Conservation (phyloP, 352 stramenopile species). For the Pythium coloratum region DNA sequence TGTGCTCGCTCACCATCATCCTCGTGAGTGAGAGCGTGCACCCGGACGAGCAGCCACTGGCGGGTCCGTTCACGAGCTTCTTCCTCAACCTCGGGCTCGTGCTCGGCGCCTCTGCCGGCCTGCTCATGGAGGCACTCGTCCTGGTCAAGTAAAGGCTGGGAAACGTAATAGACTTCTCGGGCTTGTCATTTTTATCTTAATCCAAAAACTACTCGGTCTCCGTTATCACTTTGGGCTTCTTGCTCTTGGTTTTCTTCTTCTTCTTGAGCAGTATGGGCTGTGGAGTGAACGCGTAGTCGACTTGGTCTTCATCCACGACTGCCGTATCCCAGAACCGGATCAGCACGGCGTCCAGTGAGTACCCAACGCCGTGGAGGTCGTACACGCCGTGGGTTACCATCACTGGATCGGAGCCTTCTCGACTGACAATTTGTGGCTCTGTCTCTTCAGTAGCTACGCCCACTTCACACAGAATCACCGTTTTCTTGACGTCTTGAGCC, state of each 20-base stretch:
- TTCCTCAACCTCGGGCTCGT: constrained; percentile 85
- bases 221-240: constrained; percentile 1
- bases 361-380: constrained; percentile 35
- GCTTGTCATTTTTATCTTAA: background rate
- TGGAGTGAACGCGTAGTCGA: constrained; percentile 39
- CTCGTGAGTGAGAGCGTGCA: constrained; percentile 83
- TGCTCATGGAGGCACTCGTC: constrained; percentile 65
- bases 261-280: constrained; percentile 42
- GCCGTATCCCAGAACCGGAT: constrained; percentile 64
- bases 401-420: background rate
- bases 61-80: constrained; percentile 81
- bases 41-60: constrained; percentile 64
- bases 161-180: constrained; percentile 1
- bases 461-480: constrained; percentile 60
- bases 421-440: background rate
- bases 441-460: background rate
- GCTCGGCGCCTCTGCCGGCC: constrained; percentile 62
- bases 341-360: constrained; percentile 38
- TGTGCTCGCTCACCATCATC: constrained; percentile 79
- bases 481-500: constrained; percentile 80
- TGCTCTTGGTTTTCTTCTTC: constrained; percentile 29
- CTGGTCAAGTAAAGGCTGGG: constrained; percentile 32
- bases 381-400: constrained; percentile 33
- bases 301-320: constrained; percentile 19
- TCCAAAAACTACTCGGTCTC: background rate